A percentile compares a stretch with the other conserved stretches of the same genome.
These are phyloP conservation scores for Barnettozyma siamensis DNA, from an alignment of 805 yeast genomes.

Conservation along the genomic window DNA sequence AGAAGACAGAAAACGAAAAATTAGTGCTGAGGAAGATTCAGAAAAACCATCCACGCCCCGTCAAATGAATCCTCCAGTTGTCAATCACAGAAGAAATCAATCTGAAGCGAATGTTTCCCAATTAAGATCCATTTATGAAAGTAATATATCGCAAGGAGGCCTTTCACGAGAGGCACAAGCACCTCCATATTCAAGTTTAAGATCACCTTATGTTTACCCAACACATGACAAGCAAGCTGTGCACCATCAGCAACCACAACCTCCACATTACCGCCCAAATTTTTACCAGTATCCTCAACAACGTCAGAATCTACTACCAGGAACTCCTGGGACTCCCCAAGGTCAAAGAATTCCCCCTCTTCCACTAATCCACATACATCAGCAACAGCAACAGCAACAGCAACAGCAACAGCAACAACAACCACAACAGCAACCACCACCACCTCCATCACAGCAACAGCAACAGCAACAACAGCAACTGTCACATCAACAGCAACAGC, in stretches of 20 bases:
- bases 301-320: neutral
- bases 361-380: neutral
- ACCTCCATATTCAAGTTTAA: constrained; percentile 1
- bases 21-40: neutral
- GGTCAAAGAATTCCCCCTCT: neutral
- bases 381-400: constrained; percentile 1
- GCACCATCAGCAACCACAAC: constrained; percentile 4
- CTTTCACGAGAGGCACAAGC: constrained; percentile 1
- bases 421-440: constrained; percentile 1
- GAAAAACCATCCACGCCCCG: neutral
- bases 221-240: neutral
- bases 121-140: constrained; percentile 21
- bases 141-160: constrained; percentile 3
- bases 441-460: neutral
- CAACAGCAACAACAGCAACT: neutral
- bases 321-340: neutral
- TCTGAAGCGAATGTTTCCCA: constrained; percentile 26
- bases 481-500: neutral
- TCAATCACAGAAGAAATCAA: constrained; percentile 23
- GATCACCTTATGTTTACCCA: constrained; percentile 16
- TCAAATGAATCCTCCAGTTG: neutral
- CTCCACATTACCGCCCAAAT: constrained; percentile 3
- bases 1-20: constrained; percentile 8
- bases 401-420: neutral
- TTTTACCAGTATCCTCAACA: constrained; percentile 8